These are phyloP conservation scores for Rickenella mellea DNA, from an alignment of 768 basidiomycete species.

Conservation along the genomic window DNA sequence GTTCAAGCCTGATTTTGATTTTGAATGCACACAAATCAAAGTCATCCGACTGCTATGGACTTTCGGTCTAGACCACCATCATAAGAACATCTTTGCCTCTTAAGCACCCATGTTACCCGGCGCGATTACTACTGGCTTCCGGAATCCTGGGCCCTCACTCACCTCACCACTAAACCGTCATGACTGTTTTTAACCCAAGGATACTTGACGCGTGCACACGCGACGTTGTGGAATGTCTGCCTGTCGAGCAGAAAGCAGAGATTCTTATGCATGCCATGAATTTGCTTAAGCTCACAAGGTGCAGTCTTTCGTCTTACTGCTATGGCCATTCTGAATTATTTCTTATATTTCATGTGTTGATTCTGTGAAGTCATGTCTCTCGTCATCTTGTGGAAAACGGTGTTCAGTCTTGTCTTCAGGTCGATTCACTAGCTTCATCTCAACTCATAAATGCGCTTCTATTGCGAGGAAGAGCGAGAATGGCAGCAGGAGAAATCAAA, in stretches of 20 bases:
- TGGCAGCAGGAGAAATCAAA: constrained; percentile 34
- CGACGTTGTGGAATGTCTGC: constrained; percentile 48
- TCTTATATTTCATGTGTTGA: not conserved
- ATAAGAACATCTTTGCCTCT: no score
- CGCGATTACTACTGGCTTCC: no score
- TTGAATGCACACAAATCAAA: no score
- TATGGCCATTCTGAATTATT: not conserved
- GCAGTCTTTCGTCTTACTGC: constrained; percentile 12
- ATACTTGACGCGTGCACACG: constrained; percentile 71
- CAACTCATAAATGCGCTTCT: constrained; percentile 24
- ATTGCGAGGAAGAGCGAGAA: constrained; percentile 55
- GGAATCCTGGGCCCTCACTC: no score
- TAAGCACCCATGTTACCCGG: no score
- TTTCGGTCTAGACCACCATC: no score
- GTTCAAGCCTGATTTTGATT: no score
- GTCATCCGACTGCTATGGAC: no score
- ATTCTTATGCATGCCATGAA: constrained; percentile 75
- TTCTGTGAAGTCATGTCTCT: not conserved
- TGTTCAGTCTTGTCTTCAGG: constrained; percentile 58
- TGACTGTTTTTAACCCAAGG: constrained; percentile 67
- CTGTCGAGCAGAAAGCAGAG: constrained; percentile 59
- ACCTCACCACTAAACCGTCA: constrained; percentile 12
- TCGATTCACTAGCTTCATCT: constrained; percentile 24
- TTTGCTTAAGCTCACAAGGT: constrained; percentile 67
- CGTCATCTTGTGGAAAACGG: constrained; percentile 52